phyloP scores from a whole-genome alignment of 306 rosid species.

The Inga oerstediana region DNA sequence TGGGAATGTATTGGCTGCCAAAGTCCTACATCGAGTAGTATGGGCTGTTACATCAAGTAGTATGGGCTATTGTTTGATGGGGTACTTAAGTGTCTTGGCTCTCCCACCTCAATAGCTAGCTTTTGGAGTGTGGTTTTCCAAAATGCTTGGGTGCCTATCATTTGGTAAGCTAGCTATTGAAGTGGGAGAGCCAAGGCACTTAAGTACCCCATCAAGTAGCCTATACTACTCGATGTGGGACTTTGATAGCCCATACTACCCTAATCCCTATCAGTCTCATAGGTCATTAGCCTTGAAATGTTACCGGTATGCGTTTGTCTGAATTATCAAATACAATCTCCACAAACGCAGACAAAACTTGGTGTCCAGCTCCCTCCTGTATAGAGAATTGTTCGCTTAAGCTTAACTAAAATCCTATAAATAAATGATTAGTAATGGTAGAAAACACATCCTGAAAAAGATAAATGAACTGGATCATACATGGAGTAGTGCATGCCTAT shows the following conservation, averaged over 20 bases:
- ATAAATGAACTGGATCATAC: slow-evolving; percentile 50
- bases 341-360: slow-evolving; percentile 89
- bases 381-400: slow-evolving; percentile 22
- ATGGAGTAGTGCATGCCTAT: slow-evolving; percentile 88
- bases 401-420: slow-evolving; percentile 22
- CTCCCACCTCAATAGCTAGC: too few species aligned
- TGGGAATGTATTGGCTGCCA: not conserved
- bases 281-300: slow-evolving; percentile 25
- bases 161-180: too few species aligned
- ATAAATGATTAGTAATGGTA: slow-evolving; percentile 10
- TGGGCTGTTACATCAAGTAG: too few species aligned
- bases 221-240: too few species aligned
- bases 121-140: too few species aligned
- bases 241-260: too few species aligned
- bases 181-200: too few species aligned
- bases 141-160: too few species aligned
- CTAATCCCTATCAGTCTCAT: not conserved
- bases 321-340: slow-evolving; percentile 97
- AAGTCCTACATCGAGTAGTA: too few species aligned
- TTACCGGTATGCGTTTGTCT: slow-evolving; percentile 97
- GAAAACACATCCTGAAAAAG: not conserved
- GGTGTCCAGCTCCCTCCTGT: slow-evolving; percentile 98
- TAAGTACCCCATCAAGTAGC: too few species aligned
- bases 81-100: too few species aligned
- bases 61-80: too few species aligned